Evolutionary conservation across 106 monocot genomes (phyloP).

Genomic region (Narthecium ossifragum): DNA sequence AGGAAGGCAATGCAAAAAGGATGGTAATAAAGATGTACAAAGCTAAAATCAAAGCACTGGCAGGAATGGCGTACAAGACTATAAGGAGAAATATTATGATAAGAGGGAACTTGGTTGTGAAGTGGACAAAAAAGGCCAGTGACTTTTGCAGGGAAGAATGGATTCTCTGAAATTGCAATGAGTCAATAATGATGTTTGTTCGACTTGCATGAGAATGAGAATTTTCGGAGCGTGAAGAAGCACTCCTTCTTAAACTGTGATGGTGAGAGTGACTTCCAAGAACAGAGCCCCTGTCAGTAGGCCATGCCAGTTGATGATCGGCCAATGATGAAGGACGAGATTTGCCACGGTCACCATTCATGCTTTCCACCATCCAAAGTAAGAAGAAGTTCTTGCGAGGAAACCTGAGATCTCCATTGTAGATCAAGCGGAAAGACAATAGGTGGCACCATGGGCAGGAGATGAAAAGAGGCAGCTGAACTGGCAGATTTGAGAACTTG

Average conservation of each 20-base stretch:
- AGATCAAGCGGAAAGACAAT: constrained; percentile 7
- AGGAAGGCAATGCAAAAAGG: constrained; percentile 49
- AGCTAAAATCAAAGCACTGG: constrained; percentile 33
- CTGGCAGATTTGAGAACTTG: not conserved
- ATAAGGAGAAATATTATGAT: constrained; percentile 51
- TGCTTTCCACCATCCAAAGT: constrained; percentile 20
- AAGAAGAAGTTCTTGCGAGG: constrained; percentile 21
- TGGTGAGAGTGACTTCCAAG: not conserved
- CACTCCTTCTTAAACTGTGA: not conserved
- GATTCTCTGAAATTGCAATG: constrained; percentile 23
- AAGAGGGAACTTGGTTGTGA: constrained; percentile 50
- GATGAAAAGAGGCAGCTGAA: constrained; percentile 16
- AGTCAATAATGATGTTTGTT: not conserved
- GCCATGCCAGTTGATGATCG: not conserved
- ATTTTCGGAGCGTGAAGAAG: not conserved
- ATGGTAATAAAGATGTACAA: constrained; percentile 42
- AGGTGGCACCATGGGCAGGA: constrained; percentile 20
- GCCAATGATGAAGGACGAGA: constrained; percentile 2
- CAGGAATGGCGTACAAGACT: constrained; percentile 47
- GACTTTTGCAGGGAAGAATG: constrained; percentile 20
- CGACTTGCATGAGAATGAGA: not conserved
- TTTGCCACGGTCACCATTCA: constrained; percentile 8
- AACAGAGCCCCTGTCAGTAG: not conserved
- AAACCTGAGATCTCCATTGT: constrained; percentile 14
- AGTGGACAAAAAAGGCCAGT: constrained; percentile 34